Conservation (phyloP, 495 filamentous ascomycete genomes). For the Penicillium longicatenatum region DNA sequence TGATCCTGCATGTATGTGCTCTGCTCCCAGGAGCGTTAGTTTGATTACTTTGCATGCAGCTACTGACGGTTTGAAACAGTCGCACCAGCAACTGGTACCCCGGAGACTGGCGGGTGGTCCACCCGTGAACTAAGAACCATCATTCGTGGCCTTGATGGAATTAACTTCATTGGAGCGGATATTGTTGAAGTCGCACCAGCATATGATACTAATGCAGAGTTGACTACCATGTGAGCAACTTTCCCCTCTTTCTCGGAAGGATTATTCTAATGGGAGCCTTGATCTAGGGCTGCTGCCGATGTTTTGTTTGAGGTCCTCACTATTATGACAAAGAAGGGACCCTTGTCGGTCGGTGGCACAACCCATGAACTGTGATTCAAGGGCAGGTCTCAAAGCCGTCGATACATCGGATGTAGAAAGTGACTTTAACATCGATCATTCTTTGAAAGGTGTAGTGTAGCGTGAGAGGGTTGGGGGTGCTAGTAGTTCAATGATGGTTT, state of each 20-base stretch:
- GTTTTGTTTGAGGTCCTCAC: slow-evolving; percentile 66
- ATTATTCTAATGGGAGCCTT: not conserved
- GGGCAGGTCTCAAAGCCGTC: not conserved
- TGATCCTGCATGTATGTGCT: slow-evolving; percentile 72
- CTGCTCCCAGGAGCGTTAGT: not conserved
- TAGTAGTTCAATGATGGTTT: too few relatives aligned
- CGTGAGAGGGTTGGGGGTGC: too few relatives aligned
- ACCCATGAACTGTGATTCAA: slow-evolving; percentile 19
- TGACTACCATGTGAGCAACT: slow-evolving; percentile 56
- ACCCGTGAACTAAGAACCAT: slow-evolving; percentile 77
- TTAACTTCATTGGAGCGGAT: slow-evolving; percentile 79
- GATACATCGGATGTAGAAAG: not conserved
- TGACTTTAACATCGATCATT: not conserved
- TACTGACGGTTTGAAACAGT: slow-evolving; percentile 36
- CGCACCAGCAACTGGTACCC: slow-evolving; percentile 81
- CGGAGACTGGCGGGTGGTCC: slow-evolving; percentile 86
- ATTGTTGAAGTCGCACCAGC: slow-evolving; percentile 75
- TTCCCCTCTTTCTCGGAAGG: not conserved
- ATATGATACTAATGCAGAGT: slow-evolving; percentile 70
- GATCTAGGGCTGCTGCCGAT: slow-evolving; percentile 61
- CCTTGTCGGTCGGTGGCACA: slow-evolving; percentile 32
- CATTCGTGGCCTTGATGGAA: slow-evolving; percentile 68
- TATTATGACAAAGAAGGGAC: slow-evolving; percentile 66
- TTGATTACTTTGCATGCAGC: not conserved
- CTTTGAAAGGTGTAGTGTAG: too few relatives aligned